Evolutionary conservation across 805 yeast genomes (phyloP), one percentile per base, ranked within the genome.

Genomic region (Blastobotrys mokoenaii): DNA sequence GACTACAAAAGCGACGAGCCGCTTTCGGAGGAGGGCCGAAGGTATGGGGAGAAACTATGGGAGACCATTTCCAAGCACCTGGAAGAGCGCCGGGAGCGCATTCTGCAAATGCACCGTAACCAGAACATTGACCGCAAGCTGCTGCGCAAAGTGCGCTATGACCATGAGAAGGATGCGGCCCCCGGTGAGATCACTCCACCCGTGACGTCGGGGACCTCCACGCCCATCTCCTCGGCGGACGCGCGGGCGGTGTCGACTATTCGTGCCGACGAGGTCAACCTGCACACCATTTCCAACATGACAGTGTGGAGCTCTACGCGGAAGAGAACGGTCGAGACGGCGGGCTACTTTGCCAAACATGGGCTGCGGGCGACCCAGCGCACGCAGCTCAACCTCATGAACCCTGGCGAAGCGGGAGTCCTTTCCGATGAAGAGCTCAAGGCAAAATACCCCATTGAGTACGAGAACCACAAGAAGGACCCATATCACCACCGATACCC

Each of bases 221-320:
- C 58, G 8, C 57, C 57, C 22, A 20, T 44, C 25, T 49, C 49
- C 31, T 46, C 54, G 11, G 53, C 45, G 15, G 57, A 52, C 36
- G 55, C 54, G n/a, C 34, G 49, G 33, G 55, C 55, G 8, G 47
- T 42, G 33, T 54, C 58, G 14, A 54, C 55, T 1, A 47, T 51
- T 20, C 53, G 57, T 10, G 58, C 57, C 14, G 50, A 48, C 20
- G 40, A 43, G 12, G 40, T 76, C 6, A 84, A 79, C 60, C 83
- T 82, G 4, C 68, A 72, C 7, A 74, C 71, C 51, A 78, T 73
- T 32, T 75, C 78, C 50, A 75, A 82, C 3, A 71, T 89, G 55
- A 79, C 81, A 2, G 89, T 93, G n/a, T 90, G 97, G 96, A 88
- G 97, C 1, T 94, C 97, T 1, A 86, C 90, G 3, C 76, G 96